Conservation (phyloP, 345 rosid genomes). For the Durio zibethinus region DNA sequence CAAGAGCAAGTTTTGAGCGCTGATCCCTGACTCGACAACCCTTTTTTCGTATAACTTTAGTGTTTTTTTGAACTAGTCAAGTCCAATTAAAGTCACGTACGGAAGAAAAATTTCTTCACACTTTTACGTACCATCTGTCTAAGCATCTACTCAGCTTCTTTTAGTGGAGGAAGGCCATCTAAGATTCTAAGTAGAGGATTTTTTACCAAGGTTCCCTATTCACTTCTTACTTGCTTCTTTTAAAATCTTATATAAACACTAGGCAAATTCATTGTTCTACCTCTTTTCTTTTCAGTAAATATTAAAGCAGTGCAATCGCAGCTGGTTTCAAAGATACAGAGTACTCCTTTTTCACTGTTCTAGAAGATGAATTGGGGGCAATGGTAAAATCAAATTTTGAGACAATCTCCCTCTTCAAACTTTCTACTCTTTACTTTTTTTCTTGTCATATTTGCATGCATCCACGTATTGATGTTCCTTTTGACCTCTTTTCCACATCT, state of each 20-base stretch:
- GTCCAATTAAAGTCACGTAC: background rate
- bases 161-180: no score
- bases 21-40: no score
- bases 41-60: no score
- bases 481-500: constrained; percentile 13
- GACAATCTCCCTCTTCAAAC: background rate
- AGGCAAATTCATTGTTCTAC: background rate
- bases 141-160: constrained; percentile 9
- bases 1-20: no score
- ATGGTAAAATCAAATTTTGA: background rate
- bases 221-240: no score
- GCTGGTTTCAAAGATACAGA: background rate
- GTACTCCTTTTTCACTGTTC: background rate
- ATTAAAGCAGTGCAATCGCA: background rate
- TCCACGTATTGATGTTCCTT: constrained; percentile 14
- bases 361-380: background rate
- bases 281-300: background rate
- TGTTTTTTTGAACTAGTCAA: no score
- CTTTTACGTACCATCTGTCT: background rate
- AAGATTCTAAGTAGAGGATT: background rate
- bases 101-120: background rate
- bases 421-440: background rate
- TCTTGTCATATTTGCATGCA: constrained; percentile 8
- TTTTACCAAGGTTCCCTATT: background rate
- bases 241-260: no score